Percentiles rank a stretch among this genome's conserved stretches.
Conservation (phyloP, 2,329 filamentous ascomycete genomes). For the Hypomyces rosellus region DNA sequence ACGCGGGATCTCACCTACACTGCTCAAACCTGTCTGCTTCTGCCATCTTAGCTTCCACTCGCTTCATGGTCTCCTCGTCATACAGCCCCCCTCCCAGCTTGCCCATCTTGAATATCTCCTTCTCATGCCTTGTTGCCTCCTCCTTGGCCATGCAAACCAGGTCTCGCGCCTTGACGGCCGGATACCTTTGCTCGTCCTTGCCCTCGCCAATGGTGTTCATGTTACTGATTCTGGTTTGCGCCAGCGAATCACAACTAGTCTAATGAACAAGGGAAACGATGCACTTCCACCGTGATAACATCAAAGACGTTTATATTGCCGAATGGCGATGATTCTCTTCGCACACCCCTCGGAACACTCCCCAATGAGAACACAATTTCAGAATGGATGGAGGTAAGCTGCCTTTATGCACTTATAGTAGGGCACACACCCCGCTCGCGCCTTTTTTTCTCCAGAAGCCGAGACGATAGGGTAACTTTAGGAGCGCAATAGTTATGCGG, state of each 20-base stretch:
- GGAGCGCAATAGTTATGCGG: too few species aligned
- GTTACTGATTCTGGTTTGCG: constrained; percentile 55
- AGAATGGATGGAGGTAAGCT: too few species aligned
- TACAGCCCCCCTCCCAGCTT: constrained; percentile 59
- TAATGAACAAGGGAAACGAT: constrained; percentile 44
- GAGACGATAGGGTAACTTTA: too few species aligned
- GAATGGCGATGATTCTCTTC: too few species aligned
- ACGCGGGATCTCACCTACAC: constrained; percentile 22
- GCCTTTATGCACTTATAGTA: too few species aligned
- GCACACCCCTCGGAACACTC: too few species aligned
- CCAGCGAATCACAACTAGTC: constrained; percentile 79
- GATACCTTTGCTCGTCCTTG: constrained; percentile 69
- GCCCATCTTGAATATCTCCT: constrained; percentile 64
- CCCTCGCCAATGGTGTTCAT: constrained; percentile 55
- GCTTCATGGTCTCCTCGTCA: constrained; percentile 56
- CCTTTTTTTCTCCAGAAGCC: too few species aligned
- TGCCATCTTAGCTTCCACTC: constrained; percentile 58
- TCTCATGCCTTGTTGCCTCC: constrained; percentile 74
- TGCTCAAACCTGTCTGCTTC: constrained; percentile 62
- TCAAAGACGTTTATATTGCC: too few species aligned
- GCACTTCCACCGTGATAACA: too few species aligned
- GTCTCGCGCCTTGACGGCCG: constrained; percentile 61
- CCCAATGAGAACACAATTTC: too few species aligned
- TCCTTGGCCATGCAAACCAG: constrained; percentile 92
- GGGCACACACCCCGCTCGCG: too few species aligned